Conservation (phyloP, 2,329 filamentous ascomycete genomes). For the Chrysosporium keratinophilum region DNA sequence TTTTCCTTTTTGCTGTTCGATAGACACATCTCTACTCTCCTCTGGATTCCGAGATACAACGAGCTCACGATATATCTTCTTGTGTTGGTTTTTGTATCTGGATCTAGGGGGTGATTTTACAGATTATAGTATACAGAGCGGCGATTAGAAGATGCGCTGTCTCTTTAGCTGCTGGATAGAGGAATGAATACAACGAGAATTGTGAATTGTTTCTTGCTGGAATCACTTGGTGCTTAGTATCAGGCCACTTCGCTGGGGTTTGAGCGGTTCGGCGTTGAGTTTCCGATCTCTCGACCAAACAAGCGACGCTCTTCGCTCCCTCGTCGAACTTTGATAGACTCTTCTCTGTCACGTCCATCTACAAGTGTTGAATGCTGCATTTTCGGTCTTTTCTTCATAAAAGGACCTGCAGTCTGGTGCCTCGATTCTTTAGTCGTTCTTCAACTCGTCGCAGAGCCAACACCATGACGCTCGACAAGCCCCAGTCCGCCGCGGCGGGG, state of each 20-base stretch:
- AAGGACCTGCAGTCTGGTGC: not conserved
- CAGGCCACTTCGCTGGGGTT: too few species aligned
- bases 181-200: too few species aligned
- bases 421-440: not conserved
- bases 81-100: slow-evolving; percentile 12
- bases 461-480: not conserved
- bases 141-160: too few species aligned
- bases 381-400: not conserved
- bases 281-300: too few species aligned
- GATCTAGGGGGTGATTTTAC: slow-evolving; percentile 4
- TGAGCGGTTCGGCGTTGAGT: too few species aligned
- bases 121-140: too few species aligned
- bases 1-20: slow-evolving; percentile 1
- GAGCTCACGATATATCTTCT: slow-evolving; percentile 24
- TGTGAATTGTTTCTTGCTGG: too few species aligned
- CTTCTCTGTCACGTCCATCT: not conserved
- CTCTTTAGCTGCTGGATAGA: too few species aligned
- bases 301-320: too few species aligned
- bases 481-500: not conserved
- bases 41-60: slow-evolving; percentile 9
- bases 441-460: not conserved
- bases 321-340: not conserved
- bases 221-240: too few species aligned
- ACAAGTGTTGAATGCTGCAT: slow-evolving; percentile 3
- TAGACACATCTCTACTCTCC: slow-evolving; percentile 21